Evolutionary conservation across 495 filamentous ascomycete genomes (phyloP).

Genomic region (Talaromyces ruber): DNA sequence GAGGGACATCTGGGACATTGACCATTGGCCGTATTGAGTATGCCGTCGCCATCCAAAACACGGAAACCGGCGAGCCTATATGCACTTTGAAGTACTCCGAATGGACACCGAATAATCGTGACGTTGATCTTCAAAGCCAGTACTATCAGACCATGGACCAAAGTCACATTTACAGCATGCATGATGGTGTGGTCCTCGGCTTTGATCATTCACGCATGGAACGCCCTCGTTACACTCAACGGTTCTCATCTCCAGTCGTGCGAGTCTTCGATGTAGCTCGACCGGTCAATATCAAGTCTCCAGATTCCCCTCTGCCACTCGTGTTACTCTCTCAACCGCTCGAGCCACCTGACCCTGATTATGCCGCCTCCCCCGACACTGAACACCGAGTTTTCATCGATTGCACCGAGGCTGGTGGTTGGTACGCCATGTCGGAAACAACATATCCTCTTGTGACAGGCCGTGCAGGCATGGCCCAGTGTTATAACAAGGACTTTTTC

Average conservation of each 20-base stretch:
- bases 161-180: conserved; percentile 78
- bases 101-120: conserved; percentile 89
- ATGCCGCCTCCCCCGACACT: conserved; percentile 46
- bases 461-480: conserved; percentile 54
- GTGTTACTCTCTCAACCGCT: conserved; percentile 81
- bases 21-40: conserved; percentile 83
- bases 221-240: conserved; percentile 51
- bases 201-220: conserved; percentile 57
- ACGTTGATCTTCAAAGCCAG: conserved; percentile 78
- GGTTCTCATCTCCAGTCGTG: conserved; percentile 75
- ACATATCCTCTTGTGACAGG: conserved; percentile 77
- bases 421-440: conserved; percentile 88
- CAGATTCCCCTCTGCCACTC: conserved; percentile 49
- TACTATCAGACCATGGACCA: conserved; percentile 73
- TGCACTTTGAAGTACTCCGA: conserved; percentile 91
- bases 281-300: conserved; percentile 47
- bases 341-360: conserved; percentile 52
- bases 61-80: conserved; percentile 64
- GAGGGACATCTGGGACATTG: conserved; percentile 59
- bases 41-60: conserved; percentile 71
- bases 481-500: conserved; percentile 52
- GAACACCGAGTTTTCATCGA: conserved; percentile 76
- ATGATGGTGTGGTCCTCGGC: conserved; percentile 79
- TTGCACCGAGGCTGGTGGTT: conserved; percentile 72
- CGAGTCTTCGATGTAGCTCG: conserved; percentile 87